Evolutionary conservation across 345 rosid genomes (phyloP), one percentile per base, ranked within the genome.

Genomic region (Salix viminalis): DNA sequence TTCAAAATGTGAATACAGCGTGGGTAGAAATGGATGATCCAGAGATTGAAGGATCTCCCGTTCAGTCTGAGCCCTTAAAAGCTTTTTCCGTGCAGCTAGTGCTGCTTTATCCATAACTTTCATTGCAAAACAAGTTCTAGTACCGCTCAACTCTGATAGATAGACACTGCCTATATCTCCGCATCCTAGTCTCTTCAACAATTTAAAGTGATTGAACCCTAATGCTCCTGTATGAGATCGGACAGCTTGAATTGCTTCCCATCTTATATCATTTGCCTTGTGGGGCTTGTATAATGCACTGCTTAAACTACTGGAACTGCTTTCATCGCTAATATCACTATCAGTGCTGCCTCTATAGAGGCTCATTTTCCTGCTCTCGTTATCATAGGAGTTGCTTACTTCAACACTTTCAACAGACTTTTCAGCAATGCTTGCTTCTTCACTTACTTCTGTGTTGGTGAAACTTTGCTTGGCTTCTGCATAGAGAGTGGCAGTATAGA

Each of bases 1-100:
- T 86, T 95, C 97, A 79, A 95, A 95, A 76, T 92, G 97, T 0
- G 94, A 28, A 46, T 95, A 95, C 64, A 95, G 86, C 4, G 97
- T 88, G 13, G 99, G 99, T 69, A 95, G 80, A 78, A 95, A 95
- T 0, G 97, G 99, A 74, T 95, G 99, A 80, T 95, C 99, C 50
- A 95, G 83, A 28, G 90, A 95, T 24, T 89, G 96, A 62, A 92
- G 85, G 74, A 95, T 95, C 85, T 92, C 99, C 75, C 86, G 85
- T 83, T 95, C 98, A 0, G 97, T 94, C 79, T 91, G 97, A 46
- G 96, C 94, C 76, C 99, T 84, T 13, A 86, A 82, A 73, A 95
- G 97, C 92, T 95, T 95, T 92, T 95, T 95, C 78, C 97, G 84
- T 52, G 92, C 83, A 7, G 89, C 91, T 76, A 92, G 83, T 46